Conservation (phyloP, 2,329 filamentous ascomycete species). For the Dichotomopilus funicola region DNA sequence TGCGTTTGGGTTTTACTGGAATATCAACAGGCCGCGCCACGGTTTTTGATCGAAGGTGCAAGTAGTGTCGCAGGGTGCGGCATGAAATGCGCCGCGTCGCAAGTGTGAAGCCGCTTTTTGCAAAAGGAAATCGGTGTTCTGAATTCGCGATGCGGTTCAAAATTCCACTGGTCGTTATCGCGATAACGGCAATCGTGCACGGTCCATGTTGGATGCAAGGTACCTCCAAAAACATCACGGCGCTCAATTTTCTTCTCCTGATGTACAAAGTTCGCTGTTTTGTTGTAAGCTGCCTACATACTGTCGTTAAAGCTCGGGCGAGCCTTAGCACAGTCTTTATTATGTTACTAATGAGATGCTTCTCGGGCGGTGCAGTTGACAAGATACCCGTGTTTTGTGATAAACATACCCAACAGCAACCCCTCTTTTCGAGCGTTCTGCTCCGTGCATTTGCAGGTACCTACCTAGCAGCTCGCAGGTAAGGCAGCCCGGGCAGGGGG, state of each 20-base stretch:
- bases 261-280: too few species aligned
- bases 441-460: too few species aligned
- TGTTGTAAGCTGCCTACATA: too few species aligned
- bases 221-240: background rate
- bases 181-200: conserved; percentile 9
- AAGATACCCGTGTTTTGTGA: too few species aligned
- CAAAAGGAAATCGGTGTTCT: background rate
- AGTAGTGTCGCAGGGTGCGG: background rate
- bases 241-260: background rate
- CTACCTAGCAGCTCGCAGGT: too few species aligned
- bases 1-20: conserved; percentile 5
- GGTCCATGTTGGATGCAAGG: background rate
- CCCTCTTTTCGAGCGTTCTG: too few species aligned
- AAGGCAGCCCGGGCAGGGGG: too few species aligned
- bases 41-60: background rate
- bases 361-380: too few species aligned
- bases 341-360: too few species aligned
- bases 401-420: too few species aligned
- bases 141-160: conserved; percentile 3
- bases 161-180: conserved; percentile 10
- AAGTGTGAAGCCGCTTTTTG: background rate
- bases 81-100: background rate
- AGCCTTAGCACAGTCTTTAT: too few species aligned
- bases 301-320: too few species aligned
- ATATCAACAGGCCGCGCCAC: conserved; percentile 9